Base-by-base conservation (phyloP, 1,139 yeast species). In the Hansenula sp. region DNA sequence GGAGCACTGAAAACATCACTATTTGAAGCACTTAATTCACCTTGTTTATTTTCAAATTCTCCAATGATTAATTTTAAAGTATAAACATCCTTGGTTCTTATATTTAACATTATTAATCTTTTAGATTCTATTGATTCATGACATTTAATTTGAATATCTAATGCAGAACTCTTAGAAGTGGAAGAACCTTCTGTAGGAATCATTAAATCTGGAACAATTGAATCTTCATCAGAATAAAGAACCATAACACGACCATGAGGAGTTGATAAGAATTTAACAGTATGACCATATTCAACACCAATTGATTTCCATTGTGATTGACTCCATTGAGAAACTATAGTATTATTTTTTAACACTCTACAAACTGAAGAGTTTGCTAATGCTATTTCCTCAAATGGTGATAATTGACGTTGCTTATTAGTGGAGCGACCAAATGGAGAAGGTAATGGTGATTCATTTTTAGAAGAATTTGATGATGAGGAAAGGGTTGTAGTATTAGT, bases 141-240 rank as follows among this genome's bases (percentile, higher is more conserved):
- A 39, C 50, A 48, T 38, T 48, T 42, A 32, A 54, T 29, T 40
- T 53, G 55, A 18, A 51, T 25, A 37, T 53, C 55, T 27, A 47
- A 41, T 21, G 54, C 53, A 20, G 45, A 41, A 12, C 48, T 37
- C 29, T 44, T 44, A 18, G 27, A 25, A 36, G 41, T 17, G 9
- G 26, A 27, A 13, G 36, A 34, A 19, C 34, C 32, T 30, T 37
- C 38, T 8, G 44, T 35, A 38, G 38, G 50, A 24, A 49, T 32
- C 24, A 47, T 42, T 13, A 42, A 10, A 3, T 33, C 38, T 22
- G 50, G 51, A 9, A 31, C 16, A 1, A 30, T 31, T 3, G 36
- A 17, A 14, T 30, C 13, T n/a, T 35, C 11, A 11, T 33, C 11
- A 9, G 46, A 37, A 30, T 24, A 41, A 20, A 49, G 34, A 5